Conservation (phyloP, 345 rosid species). For the Acer saccharum region DNA sequence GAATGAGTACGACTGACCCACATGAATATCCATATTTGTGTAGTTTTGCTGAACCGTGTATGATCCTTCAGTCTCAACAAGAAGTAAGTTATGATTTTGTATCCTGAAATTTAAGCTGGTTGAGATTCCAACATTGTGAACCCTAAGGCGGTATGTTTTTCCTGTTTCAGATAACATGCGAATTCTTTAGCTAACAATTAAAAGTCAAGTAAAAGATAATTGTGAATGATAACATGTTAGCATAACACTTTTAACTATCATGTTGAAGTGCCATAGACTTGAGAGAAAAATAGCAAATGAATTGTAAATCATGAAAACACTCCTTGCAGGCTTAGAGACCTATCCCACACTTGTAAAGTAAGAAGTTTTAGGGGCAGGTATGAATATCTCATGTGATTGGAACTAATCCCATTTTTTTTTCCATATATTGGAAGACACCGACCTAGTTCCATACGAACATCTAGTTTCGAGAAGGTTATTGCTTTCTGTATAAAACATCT, state of each 20-base stretch:
- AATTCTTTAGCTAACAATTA: slow-evolving; percentile 12
- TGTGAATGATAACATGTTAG: not conserved
- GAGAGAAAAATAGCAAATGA: no score
- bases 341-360: no score
- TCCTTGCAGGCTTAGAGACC: no score
- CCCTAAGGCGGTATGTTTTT: slow-evolving; percentile 79
- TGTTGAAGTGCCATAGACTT: not conserved
- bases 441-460: not conserved
- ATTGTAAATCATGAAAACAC: no score
- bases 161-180: slow-evolving; percentile 46
- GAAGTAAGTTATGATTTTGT: slow-evolving; percentile 82
- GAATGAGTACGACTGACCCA: slow-evolving; percentile 92
- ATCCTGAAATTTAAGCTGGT: slow-evolving; percentile 92
- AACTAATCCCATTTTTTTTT: not conserved
- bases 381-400: not conserved
- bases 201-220: slow-evolving; percentile 4
- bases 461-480: not conserved
- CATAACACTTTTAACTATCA: not conserved
- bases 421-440: not conserved
- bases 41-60: slow-evolving; percentile 85
- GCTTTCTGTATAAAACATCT: not conserved
- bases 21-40: slow-evolving; percentile 84
- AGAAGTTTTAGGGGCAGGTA: no score
- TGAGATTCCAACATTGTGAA: slow-evolving; percentile 84
- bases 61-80: slow-evolving; percentile 95